Percentiles rank a stretch among this genome's conserved stretches.
Conservation (phyloP, 78 protist species). For the Dictyostelium firmibasis region DNA sequence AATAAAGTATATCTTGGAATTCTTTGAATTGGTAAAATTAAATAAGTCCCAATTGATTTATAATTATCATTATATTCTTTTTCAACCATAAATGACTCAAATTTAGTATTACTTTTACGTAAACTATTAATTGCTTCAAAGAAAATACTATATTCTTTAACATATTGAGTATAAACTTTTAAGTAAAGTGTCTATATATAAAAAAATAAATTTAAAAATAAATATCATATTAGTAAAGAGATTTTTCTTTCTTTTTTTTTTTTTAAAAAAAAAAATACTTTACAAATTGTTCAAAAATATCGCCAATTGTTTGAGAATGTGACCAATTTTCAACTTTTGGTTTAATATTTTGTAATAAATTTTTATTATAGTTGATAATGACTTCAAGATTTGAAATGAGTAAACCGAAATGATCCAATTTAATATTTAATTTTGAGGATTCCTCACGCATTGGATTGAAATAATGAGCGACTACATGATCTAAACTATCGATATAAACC, state of each 20-base stretch:
- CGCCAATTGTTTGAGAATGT: slow-evolving; percentile 44
- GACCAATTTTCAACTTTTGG: slow-evolving; percentile 65
- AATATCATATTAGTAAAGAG: background rate
- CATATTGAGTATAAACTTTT: slow-evolving; percentile 79
- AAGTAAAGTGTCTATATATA: slow-evolving; percentile 23
- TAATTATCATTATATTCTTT: slow-evolving; percentile 39
- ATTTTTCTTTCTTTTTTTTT: background rate
- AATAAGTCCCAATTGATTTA: slow-evolving; percentile 43
- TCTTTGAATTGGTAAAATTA: slow-evolving; percentile 78
- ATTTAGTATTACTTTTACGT: slow-evolving; percentile 57
- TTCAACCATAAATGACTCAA: slow-evolving; percentile 52
- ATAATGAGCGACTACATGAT: slow-evolving; percentile 1
- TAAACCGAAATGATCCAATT: slow-evolving; percentile 40
- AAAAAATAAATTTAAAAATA: background rate
- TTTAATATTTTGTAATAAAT: slow-evolving; percentile 9
- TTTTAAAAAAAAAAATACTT: background rate
- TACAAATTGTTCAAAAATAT: slow-evolving; percentile 63
- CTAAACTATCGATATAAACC: slow-evolving; percentile 33
- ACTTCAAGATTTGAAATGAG: slow-evolving; percentile 65
- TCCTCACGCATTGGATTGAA: slow-evolving; percentile 52
- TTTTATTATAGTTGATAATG: slow-evolving; percentile 33
- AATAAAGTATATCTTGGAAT: slow-evolving; percentile 80
- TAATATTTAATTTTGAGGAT: slow-evolving; percentile 44
- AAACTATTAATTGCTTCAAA: slow-evolving; percentile 48
- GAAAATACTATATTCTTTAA: slow-evolving; percentile 61